These are phyloP conservation scores for Alternaria postmessia DNA, from an alignment of 2,329 filamentous ascomycete genomes.

Conservation along the genomic window DNA sequence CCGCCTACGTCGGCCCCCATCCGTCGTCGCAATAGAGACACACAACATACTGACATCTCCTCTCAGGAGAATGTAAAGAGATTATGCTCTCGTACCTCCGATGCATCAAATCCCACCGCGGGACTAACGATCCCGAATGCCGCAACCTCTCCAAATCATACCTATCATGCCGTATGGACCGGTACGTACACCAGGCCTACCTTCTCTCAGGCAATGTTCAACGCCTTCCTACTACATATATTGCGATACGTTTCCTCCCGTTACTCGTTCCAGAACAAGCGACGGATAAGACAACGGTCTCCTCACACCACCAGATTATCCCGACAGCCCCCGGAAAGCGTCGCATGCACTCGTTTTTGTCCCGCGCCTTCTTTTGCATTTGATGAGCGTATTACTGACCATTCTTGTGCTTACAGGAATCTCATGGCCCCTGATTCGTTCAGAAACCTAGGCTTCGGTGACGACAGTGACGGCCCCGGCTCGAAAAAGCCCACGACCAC, in stretches of 20 bases:
- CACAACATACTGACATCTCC: conserved; percentile 27
- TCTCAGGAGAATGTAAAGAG: conserved; percentile 86
- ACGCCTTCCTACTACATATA: background rate
- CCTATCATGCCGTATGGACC: conserved; percentile 91
- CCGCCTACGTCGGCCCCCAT: conserved; percentile 1
- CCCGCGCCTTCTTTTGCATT: conserved; percentile 17
- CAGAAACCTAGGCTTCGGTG: conserved; percentile 85
- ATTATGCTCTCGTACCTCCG: conserved; percentile 85
- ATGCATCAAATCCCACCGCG: conserved; percentile 84
- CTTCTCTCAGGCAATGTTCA: background rate
- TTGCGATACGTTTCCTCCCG: background rate
- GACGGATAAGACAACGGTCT: conserved; percentile 22
- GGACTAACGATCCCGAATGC: conserved; percentile 87
- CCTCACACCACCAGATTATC: background rate
- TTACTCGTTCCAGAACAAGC: background rate
- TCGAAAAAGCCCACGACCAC: conserved; percentile 28
- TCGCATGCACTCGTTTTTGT: background rate
- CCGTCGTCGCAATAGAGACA: background rate
- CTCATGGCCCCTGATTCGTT: conserved; percentile 96
- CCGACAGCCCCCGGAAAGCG: conserved; percentile 34
- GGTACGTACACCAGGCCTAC: conserved; percentile 63
- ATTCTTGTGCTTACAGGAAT: conserved; percentile 63
- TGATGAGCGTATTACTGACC: conserved; percentile 28
- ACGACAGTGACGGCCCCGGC: conserved; percentile 51
- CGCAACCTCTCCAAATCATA: conserved; percentile 87